phyloP scores from a whole-genome alignment of 2,329 filamentous ascomycete genomes.

The Sphaceloma murrayae region DNA sequence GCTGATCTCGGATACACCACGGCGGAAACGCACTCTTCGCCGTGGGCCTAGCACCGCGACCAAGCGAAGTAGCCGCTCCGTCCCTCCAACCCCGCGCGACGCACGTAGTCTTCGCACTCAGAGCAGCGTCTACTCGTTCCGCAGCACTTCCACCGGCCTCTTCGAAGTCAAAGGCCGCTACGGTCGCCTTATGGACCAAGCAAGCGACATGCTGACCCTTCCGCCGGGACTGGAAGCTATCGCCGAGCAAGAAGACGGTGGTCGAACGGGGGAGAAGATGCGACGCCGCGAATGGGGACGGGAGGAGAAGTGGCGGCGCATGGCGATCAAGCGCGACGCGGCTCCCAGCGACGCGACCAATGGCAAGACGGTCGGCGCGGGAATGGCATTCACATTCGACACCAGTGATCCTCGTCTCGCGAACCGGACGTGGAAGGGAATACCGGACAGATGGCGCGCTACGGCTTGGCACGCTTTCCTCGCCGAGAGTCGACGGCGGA shows the following conservation, averaged over 20 bases:
- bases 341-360: slow-evolving; percentile 26
- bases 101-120: slow-evolving; percentile 10
- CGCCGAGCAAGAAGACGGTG: slow-evolving; percentile 38
- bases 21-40: slow-evolving; percentile 44
- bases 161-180: slow-evolving; percentile 41
- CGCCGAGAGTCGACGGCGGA: slow-evolving; percentile 60
- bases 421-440: slow-evolving; percentile 92
- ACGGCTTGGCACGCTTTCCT: slow-evolving; percentile 95
- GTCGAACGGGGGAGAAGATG: slow-evolving; percentile 38
- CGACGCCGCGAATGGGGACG: slow-evolving; percentile 52
- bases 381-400: slow-evolving; percentile 70
- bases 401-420: slow-evolving; percentile 67
- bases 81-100: slow-evolving; percentile 21
- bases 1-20: slow-evolving; percentile 46
- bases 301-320: slow-evolving; percentile 59
- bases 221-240: slow-evolving; percentile 44
- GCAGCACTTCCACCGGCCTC: slow-evolving; percentile 4
- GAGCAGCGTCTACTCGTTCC: slow-evolving; percentile 4
- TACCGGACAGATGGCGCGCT: slow-evolving; percentile 88
- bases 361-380: slow-evolving; percentile 38
- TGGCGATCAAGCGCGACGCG: slow-evolving; percentile 43
- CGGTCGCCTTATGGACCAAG: slow-evolving; percentile 48
- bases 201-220: slow-evolving; percentile 55
- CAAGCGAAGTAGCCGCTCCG: slow-evolving; percentile 34
- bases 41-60: slow-evolving; percentile 36